phyloP scores from a whole-genome alignment of 1,139 yeast genomes.

The Geotrichum cucujoidarum region DNA sequence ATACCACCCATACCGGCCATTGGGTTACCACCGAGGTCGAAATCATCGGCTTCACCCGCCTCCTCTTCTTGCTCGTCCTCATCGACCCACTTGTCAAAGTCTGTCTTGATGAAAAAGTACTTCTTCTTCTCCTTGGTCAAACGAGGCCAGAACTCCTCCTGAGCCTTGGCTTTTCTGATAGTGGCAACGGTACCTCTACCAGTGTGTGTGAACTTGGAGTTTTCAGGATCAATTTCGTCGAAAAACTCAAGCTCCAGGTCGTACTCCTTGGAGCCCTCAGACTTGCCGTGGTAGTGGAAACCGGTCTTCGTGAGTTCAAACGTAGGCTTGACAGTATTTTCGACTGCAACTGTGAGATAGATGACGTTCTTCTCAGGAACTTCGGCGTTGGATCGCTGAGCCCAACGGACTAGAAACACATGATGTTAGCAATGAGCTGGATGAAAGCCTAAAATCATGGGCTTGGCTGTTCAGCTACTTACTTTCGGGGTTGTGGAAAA shows the following conservation, averaged over 20 bases:
- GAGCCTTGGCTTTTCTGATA: slow-evolving; percentile 60
- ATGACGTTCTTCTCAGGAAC: slow-evolving; percentile 71
- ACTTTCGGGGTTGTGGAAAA: slow-evolving; percentile 42
- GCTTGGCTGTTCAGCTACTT: slow-evolving; percentile 33
- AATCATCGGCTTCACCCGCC: slow-evolving; percentile 40
- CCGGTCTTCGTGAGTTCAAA: slow-evolving; percentile 57
- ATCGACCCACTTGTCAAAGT: slow-evolving; percentile 95
- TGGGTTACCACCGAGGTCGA: slow-evolving; percentile 34
- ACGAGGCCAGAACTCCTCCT: slow-evolving; percentile 89
- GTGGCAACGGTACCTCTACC: slow-evolving; percentile 71
- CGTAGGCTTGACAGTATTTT: slow-evolving; percentile 62
- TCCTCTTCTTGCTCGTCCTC: slow-evolving; percentile 85
- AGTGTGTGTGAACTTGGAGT: slow-evolving; percentile 55
- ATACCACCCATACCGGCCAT: slow-evolving; percentile 32
- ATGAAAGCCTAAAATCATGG: slow-evolving; percentile 40
- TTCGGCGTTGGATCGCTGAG: slow-evolving; percentile 79
- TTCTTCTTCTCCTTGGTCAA: slow-evolving; percentile 70
- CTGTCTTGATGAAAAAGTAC: slow-evolving; percentile 78
- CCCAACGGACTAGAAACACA: slow-evolving; percentile 66
- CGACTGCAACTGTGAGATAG: slow-evolving; percentile 66
- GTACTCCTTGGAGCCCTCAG: slow-evolving; percentile 39
- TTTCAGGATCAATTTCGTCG: slow-evolving; percentile 64
- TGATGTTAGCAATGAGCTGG: slow-evolving; percentile 52
- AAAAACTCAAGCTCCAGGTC: slow-evolving; percentile 63
- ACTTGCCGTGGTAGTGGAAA: slow-evolving; percentile 53